Percentiles rank a stretch among this genome's conserved stretches.
phyloP scores from a whole-genome alignment of 164 flowering plant genomes.

The Vitis cinerea region DNA sequence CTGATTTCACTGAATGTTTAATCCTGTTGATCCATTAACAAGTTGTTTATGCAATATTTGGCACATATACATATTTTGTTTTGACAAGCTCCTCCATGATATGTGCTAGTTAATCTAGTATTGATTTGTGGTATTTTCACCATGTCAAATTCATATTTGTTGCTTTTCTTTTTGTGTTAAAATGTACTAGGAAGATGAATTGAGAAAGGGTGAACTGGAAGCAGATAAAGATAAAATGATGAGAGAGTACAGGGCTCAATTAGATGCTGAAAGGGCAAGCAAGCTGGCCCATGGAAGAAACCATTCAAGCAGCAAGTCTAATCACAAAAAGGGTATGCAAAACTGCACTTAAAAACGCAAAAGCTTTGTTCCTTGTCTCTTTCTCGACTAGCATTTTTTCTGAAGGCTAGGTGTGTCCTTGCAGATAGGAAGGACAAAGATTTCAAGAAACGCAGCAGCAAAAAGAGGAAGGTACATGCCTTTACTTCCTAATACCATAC shows the following conservation, averaged over 20 bases:
- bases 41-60: too few relatives aligned
- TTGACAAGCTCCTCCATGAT: too few relatives aligned
- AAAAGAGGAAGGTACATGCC: conserved; percentile 80
- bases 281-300: conserved; percentile 90
- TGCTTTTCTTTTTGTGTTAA: not conserved
- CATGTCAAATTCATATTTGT: too few relatives aligned
- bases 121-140: too few relatives aligned
- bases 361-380: not conserved
- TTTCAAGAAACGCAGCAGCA: conserved; percentile 72
- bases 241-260: conserved; percentile 94
- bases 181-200: conserved; percentile 77
- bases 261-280: conserved; percentile 94
- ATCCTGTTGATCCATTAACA: too few relatives aligned
- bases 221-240: conserved; percentile 93
- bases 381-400: conserved; percentile 2
- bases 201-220: conserved; percentile 83
- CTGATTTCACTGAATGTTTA: too few relatives aligned
- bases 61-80: too few relatives aligned
- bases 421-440: conserved; percentile 81
- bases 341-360: not conserved
- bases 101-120: too few relatives aligned
- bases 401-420: conserved; percentile 18
- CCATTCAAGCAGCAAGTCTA: conserved; percentile 61
- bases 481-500: not conserved
- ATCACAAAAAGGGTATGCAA: conserved; percentile 59